A percentile compares a stretch with the other conserved stretches of the same genome.
Evolutionary conservation across 306 rosid genomes (phyloP).

Genomic region (Trifolium subterraneum): DNA sequence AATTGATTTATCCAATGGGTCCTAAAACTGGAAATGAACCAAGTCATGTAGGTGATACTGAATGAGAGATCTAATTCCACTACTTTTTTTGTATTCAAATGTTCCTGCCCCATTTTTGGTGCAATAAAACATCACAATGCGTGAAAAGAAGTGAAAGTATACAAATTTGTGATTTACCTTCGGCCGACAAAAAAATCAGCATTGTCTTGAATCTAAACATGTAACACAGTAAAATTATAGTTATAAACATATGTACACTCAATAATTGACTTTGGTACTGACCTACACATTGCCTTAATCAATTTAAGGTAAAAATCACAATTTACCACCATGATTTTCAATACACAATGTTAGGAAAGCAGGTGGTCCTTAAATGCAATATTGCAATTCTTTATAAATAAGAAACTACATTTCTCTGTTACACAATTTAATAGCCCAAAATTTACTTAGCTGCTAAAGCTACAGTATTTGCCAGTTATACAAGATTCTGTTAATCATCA

Average conservation of each 20-base stretch:
- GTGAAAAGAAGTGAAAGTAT: not conserved
- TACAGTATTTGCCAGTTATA: not conserved
- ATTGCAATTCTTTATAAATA: conserved; percentile 7
- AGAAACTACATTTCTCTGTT: not conserved
- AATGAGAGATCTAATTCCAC: too few relatives aligned
- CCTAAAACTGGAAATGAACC: too few relatives aligned
- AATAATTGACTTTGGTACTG: conserved; percentile 2
- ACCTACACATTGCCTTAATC: not conserved
- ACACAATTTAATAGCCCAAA: not conserved
- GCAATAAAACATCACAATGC: not conserved
- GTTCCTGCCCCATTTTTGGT: too few relatives aligned
- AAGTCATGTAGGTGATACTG: too few relatives aligned
- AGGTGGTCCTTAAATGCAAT: conserved; percentile 10
- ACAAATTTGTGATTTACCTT: not conserved
- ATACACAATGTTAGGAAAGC: conserved; percentile 21
- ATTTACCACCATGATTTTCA: not conserved
- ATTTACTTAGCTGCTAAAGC: conserved; percentile 28
- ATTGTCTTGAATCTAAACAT: not conserved
- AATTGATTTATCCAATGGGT: too few relatives aligned
- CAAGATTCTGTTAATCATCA: conserved; percentile 46
- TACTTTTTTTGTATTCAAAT: too few relatives aligned
- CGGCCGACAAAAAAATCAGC: too few relatives aligned
- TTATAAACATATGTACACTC: not conserved
- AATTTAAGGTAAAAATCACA: not conserved
- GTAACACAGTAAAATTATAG: not conserved